phyloP scores from a whole-genome alignment of 1,284 basidiomycete genomes.

The Polyporus tsugae region DNA sequence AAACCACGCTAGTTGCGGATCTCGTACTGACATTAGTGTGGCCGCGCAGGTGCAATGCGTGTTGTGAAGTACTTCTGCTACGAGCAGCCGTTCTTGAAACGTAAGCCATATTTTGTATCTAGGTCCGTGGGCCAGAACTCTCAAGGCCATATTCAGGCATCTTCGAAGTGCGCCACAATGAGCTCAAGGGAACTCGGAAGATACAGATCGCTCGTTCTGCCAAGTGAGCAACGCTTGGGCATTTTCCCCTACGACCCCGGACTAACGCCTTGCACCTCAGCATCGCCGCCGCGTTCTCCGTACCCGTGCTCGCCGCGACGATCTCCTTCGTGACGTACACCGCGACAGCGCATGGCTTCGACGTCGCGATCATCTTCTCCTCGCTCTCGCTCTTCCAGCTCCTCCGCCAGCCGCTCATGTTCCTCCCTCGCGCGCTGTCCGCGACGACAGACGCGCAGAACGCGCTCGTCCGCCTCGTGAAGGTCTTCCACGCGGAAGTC shows the following conservation, averaged over 20 bases:
- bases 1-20: neutral
- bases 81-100: conserved; percentile 68
- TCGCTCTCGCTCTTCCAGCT: conserved; percentile 77
- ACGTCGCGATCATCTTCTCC: conserved; percentile 74
- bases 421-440: conserved; percentile 71
- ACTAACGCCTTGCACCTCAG: conserved; percentile 40
- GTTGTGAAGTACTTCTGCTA: conserved; percentile 84
- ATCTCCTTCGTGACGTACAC: conserved; percentile 81
- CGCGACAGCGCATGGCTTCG: conserved; percentile 59
- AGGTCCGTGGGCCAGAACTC: neutral
- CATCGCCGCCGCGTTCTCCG: conserved; percentile 58
- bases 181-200: conserved; percentile 61
- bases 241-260: neutral
- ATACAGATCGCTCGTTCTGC: conserved; percentile 70
- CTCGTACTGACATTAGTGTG: neutral
- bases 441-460: conserved; percentile 72
- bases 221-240: conserved; percentile 53
- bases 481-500: conserved; percentile 69
- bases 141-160: conserved; percentile 52
- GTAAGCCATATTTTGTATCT: conserved; percentile 44
- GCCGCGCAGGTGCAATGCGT: conserved; percentile 63
- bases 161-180: conserved; percentile 58
- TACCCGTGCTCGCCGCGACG: conserved; percentile 77
- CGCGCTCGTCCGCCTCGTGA: conserved; percentile 61
- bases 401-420: conserved; percentile 74